Conservation (phyloP, 169 alveolate species). For the Eimeria necatrix region DNA sequence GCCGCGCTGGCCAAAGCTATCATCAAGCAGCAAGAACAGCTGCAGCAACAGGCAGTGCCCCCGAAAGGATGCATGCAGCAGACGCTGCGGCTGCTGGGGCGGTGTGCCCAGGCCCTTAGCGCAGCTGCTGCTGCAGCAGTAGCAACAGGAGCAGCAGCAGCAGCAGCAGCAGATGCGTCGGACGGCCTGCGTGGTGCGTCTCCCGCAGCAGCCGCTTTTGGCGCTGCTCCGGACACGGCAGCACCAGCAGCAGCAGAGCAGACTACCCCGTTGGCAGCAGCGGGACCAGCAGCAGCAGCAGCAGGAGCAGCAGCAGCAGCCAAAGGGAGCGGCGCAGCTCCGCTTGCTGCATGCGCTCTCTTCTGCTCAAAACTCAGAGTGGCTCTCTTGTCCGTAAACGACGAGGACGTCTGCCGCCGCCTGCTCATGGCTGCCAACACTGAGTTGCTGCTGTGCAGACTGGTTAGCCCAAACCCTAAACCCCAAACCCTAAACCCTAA, state of each 20-base stretch:
- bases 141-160: conserved; percentile 45
- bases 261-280: neutral
- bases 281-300: neutral
- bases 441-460: conserved; percentile 65
- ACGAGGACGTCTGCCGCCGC: conserved; percentile 68
- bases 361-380: conserved; percentile 51
- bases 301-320: conserved; percentile 19
- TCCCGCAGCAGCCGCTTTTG: neutral
- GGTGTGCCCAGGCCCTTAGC: neutral
- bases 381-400: conserved; percentile 36
- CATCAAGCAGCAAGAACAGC: neutral
- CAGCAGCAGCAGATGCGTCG: neutral
- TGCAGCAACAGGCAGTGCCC: conserved; percentile 30
- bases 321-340: conserved; percentile 6
- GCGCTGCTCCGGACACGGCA: neutral
- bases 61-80: conserved; percentile 51
- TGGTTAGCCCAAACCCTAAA: conserved; percentile 32
- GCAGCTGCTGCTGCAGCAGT: conserved; percentile 68
- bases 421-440: conserved; percentile 63
- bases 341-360: conserved; percentile 67
- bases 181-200: neutral
- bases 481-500: conserved; percentile 21
- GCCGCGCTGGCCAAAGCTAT: conserved; percentile 39
- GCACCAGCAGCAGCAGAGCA: neutral
- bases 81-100: conserved; percentile 36